A percentile compares a stretch with the other conserved stretches of the same genome.
Conservation (phyloP, 2,329 filamentous ascomycete genomes). For the Scytalidium sp. region DNA sequence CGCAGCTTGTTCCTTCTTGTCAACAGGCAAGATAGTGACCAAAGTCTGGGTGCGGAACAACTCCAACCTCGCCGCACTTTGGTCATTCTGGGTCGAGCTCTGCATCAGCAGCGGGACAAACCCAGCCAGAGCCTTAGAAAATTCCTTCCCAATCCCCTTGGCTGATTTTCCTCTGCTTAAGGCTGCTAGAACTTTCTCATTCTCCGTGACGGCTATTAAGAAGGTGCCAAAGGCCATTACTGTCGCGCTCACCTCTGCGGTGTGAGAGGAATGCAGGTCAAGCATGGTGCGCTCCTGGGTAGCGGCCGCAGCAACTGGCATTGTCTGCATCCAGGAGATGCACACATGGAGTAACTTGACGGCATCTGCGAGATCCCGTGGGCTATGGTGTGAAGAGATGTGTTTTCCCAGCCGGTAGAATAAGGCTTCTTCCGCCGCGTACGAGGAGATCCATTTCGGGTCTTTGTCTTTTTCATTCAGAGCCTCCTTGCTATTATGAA, state of each 20-base stretch:
- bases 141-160: constrained; percentile 50
- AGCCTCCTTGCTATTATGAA: constrained; percentile 6
- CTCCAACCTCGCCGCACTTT: constrained; percentile 48
- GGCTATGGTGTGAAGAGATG: constrained; percentile 43
- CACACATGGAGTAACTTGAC: constrained; percentile 47
- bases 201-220: constrained; percentile 60
- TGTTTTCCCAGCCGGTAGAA: constrained; percentile 27
- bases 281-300: constrained; percentile 42
- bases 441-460: constrained; percentile 53
- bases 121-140: constrained; percentile 40
- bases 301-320: constrained; percentile 45
- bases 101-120: constrained; percentile 59
- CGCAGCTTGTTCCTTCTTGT: constrained; percentile 48
- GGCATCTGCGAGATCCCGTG: constrained; percentile 44
- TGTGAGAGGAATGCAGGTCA: constrained; percentile 38
- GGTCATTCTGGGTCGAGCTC: constrained; percentile 47
- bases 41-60: constrained; percentile 56
- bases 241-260: constrained; percentile 56
- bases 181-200: constrained; percentile 49
- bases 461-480: constrained; percentile 15
- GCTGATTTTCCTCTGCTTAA: constrained; percentile 47
- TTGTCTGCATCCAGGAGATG: constrained; percentile 55
- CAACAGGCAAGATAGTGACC: constrained; percentile 49
- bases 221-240: constrained; percentile 63
- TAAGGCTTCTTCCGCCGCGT: constrained; percentile 35